Conservation (phyloP, 768 basidiomycete species). For the Serendipita indica region DNA sequence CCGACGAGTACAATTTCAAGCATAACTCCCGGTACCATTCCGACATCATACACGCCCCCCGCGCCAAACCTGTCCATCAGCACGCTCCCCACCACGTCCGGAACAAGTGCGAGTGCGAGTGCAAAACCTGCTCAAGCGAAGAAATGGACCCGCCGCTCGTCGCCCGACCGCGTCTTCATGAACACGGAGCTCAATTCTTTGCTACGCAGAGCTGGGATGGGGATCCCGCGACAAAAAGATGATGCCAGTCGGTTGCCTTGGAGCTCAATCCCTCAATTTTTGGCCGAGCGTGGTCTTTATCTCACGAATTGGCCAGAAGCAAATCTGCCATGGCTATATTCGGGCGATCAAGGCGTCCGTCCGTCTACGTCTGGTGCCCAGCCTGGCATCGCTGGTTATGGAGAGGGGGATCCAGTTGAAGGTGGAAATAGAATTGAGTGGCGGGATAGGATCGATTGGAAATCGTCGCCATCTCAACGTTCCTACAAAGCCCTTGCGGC, state of each 20-base stretch:
- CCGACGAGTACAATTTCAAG: too few species aligned
- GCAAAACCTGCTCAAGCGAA: not conserved
- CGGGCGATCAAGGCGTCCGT: not conserved
- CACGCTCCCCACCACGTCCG: too few species aligned
- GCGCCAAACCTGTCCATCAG: too few species aligned
- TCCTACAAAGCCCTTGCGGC: slow-evolving; percentile 2
- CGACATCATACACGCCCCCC: too few species aligned
- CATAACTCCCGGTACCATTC: too few species aligned
- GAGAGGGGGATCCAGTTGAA: not conserved
- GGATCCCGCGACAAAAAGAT: slow-evolving; percentile 1
- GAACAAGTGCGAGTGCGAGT: not conserved
- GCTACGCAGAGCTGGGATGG: not conserved
- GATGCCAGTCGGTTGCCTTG: slow-evolving; percentile 8
- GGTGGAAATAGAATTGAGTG: not conserved
- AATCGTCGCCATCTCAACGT: slow-evolving; percentile 1
- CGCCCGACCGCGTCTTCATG: slow-evolving; percentile 3
- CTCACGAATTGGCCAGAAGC: not conserved
- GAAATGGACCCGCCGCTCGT: slow-evolving; percentile 2
- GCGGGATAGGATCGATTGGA: slow-evolving; percentile 7
- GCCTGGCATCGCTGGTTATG: not conserved
- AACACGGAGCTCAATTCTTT: not conserved
- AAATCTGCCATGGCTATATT: slow-evolving; percentile 5
- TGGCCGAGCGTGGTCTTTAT: not conserved
- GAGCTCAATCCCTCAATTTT: not conserved
- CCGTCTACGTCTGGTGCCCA: not conserved